Evolutionary conservation across 495 filamentous ascomycete genomes (phyloP).

Genomic region (Xylaria palmicola): DNA sequence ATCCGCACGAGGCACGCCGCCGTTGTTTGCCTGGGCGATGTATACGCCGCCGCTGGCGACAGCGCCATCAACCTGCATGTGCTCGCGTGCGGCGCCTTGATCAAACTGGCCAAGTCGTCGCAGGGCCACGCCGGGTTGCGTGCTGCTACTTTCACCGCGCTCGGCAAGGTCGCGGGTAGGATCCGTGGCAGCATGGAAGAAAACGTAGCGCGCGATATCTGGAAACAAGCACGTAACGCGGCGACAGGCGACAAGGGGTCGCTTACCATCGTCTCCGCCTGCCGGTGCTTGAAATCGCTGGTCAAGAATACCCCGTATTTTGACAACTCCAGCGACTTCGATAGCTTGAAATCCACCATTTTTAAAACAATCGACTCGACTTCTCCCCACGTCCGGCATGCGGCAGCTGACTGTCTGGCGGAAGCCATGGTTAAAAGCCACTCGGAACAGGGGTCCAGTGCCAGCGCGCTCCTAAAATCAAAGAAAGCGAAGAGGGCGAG

Average conservation of each 20-base stretch:
- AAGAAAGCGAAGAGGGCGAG: slow-evolving; percentile 69
- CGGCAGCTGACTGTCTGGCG: slow-evolving; percentile 84
- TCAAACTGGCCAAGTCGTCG: slow-evolving; percentile 79
- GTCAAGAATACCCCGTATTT: slow-evolving; percentile 73
- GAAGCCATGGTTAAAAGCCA: slow-evolving; percentile 76
- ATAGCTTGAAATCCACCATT: slow-evolving; percentile 72
- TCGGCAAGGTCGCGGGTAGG: slow-evolving; percentile 73
- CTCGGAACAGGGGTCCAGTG: slow-evolving; percentile 58
- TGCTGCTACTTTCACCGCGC: slow-evolving; percentile 74
- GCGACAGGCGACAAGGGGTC: slow-evolving; percentile 78
- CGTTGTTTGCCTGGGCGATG: slow-evolving; percentile 81
- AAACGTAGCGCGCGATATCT: slow-evolving; percentile 78
- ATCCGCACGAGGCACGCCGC: slow-evolving; percentile 75
- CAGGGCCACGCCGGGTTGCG: slow-evolving; percentile 79
- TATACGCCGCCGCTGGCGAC: slow-evolving; percentile 86
- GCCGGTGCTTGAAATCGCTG: slow-evolving; percentile 74
- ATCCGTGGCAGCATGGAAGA: slow-evolving; percentile 80
- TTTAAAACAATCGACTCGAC: slow-evolving; percentile 85
- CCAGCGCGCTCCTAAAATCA: slow-evolving; percentile 57
- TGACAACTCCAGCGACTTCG: slow-evolving; percentile 88
- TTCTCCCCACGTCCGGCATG: slow-evolving; percentile 70
- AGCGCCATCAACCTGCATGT: slow-evolving; percentile 86
- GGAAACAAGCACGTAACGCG: slow-evolving; percentile 83
- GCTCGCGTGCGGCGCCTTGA: slow-evolving; percentile 63
- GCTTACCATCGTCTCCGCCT: slow-evolving; percentile 77